A percentile compares a stretch with the other conserved stretches of the same genome.
These are phyloP conservation scores for Claviceps monticola DNA, from an alignment of 2,329 filamentous ascomycete species.

Conservation along the genomic window DNA sequence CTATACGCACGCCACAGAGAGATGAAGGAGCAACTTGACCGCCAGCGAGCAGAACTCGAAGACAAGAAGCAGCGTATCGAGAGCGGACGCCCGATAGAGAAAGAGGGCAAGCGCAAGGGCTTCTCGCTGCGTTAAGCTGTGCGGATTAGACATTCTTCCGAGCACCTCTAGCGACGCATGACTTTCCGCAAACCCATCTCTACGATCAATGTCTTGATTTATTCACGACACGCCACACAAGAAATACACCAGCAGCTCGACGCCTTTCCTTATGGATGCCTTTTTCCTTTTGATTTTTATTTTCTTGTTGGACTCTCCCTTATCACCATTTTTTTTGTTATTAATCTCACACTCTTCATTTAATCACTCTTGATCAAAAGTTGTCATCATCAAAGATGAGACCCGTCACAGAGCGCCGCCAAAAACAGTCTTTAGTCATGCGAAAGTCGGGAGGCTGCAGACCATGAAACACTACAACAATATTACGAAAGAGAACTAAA, in stretches of 20 bases:
- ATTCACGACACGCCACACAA: slow-evolving; percentile 44
- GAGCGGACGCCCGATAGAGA: slow-evolving; percentile 87
- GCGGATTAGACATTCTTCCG: slow-evolving; percentile 1
- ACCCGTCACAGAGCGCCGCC: slow-evolving; percentile 17
- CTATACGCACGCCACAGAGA: slow-evolving; percentile 94
- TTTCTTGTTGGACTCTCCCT: slow-evolving; percentile 22
- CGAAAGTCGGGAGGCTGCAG: slow-evolving; percentile 12
- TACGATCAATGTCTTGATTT: slow-evolving; percentile 42
- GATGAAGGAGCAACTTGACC: slow-evolving; percentile 99
- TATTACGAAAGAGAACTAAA: slow-evolving; percentile 5
- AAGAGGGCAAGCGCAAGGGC: slow-evolving; percentile 97
- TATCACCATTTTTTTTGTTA: slow-evolving; percentile 16
- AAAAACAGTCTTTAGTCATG: slow-evolving; percentile 21
- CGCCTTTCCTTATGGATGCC: slow-evolving; percentile 30
- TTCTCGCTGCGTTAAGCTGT: slow-evolving; percentile 86
- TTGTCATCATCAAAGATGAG: slow-evolving; percentile 17
- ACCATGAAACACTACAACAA: slow-evolving; percentile 13
- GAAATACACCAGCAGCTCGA: slow-evolving; percentile 42
- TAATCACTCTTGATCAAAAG: slow-evolving; percentile 23
- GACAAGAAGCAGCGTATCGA: slow-evolving; percentile 97
- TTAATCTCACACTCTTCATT: slow-evolving; percentile 24
- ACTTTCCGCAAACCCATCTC: slow-evolving; percentile 10
- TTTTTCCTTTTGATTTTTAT: slow-evolving; percentile 25
- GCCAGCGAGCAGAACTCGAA: slow-evolving; percentile 86
- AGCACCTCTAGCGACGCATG: slow-evolving; percentile 3